These are phyloP conservation scores for Ustilago cynodontis DNA, from an alignment of 1,284 basidiomycete genomes.

Conservation along the genomic window DNA sequence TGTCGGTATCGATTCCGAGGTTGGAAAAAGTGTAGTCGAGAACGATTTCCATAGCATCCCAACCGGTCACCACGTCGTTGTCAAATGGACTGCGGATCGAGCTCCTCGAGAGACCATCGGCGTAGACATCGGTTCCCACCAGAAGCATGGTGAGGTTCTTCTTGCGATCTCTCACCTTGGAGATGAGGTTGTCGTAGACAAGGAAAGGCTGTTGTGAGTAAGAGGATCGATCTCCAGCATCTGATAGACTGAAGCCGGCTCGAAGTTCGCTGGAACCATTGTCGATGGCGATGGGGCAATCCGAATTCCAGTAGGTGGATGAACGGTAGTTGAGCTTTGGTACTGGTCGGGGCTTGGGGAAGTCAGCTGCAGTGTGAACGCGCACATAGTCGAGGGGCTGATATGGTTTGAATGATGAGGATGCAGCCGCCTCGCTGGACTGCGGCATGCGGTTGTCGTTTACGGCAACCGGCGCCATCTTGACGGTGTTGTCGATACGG, in stretches of 20 bases:
- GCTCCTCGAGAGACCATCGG: constrained; percentile 59
- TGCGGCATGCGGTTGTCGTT: constrained; percentile 33
- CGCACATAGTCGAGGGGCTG: constrained; percentile 51
- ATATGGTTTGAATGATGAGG: constrained; percentile 30
- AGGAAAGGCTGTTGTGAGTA: constrained; percentile 44
- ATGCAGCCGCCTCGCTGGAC: constrained; percentile 11
- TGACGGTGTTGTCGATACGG: background rate
- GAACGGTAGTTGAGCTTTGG: constrained; percentile 45
- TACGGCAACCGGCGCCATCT: constrained; percentile 51
- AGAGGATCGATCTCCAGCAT: constrained; percentile 43
- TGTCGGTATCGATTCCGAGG: constrained; percentile 82
- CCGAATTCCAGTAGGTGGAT: constrained; percentile 54
- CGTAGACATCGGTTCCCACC: constrained; percentile 65
- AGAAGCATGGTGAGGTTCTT: constrained; percentile 58
- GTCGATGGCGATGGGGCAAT: constrained; percentile 83
- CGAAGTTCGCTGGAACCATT: constrained; percentile 89
- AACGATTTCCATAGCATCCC: constrained; percentile 78
- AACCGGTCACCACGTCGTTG: constrained; percentile 64
- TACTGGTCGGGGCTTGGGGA: constrained; percentile 46
- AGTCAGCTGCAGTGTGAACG: constrained; percentile 38
- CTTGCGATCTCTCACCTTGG: constrained; percentile 65
- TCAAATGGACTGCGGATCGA: constrained; percentile 65
- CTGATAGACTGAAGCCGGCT: constrained; percentile 80
- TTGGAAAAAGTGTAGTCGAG: constrained; percentile 91
- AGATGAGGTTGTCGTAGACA: constrained; percentile 64